Evolutionary conservation across 345 rosid genomes (phyloP), one percentile per base, ranked within the genome.

Genomic region (Noccaea caerulescens): DNA sequence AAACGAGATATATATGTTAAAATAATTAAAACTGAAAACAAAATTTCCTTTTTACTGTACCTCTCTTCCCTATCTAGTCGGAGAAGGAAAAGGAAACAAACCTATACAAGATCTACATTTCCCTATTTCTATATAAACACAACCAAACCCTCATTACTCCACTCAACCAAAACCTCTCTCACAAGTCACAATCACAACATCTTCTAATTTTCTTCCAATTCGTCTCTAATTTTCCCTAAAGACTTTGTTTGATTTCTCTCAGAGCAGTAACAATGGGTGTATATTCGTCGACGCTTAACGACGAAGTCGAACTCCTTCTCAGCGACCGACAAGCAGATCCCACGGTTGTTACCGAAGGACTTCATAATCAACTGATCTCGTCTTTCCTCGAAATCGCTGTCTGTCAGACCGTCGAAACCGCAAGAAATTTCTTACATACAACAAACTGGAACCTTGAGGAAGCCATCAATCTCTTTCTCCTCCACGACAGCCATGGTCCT

Each of bases 361-460:
- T n/a, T 13, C 20, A 44, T 4, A 37, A 71, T 51, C 53, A 51
- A 63, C 41, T 54, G 0, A 54, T 72, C 47, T 54, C 70, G 2
- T 43, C 56, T 72, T 72, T 72, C 23, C 63, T 63, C 10, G 70
- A 72, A 23, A 56, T 72, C 64, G 63, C 57, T 23, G 33, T 72
- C 10, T 70, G 20, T 36, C 58, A 72, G 12, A 72, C 70, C 33
- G 16, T 11, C 0, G 70, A 63, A 36, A 63, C 70, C 10, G 76
- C 76, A 13, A 63, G n/a, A 20, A 2, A 33, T 4, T 43, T 63
- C 50, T 14, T 72, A 45, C 83, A 86, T 82, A 97, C 72, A 49
- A 41, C 77, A 32, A 39, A 5, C 2, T 73, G 77, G 77, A 23
- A 58, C 0, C 64, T 73, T 27, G 47, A 32, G 1, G 61, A 66